Evolutionary conservation across 306 rosid genomes (phyloP).

Genomic region (Cucurbita maxima): DNA sequence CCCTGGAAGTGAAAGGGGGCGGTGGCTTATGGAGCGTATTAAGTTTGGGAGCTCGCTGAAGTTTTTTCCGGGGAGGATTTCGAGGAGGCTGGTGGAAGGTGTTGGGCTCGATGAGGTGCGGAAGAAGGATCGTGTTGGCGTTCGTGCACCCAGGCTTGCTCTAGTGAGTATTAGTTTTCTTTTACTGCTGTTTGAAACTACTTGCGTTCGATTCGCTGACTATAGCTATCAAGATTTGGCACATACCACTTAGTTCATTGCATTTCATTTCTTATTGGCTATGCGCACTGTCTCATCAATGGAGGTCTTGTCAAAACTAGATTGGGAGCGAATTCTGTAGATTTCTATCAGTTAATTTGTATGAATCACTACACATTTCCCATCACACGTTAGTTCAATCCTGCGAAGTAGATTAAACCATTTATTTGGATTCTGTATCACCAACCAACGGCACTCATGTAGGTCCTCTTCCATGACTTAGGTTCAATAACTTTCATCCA

Average conservation of each 20-base stretch:
- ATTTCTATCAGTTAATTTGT: background rate
- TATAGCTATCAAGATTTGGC: background rate
- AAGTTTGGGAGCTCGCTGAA: constrained; percentile 57
- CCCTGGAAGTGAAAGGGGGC: constrained; percentile 26
- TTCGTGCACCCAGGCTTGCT: constrained; percentile 75
- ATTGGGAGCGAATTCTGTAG: background rate
- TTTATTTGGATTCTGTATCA: background rate
- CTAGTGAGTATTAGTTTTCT: constrained; percentile 40
- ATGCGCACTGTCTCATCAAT: background rate
- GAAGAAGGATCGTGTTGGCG: constrained; percentile 36
- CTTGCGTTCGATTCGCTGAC: background rate
- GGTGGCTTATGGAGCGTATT: constrained; percentile 23
- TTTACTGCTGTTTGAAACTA: background rate
- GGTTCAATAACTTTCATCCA: background rate
- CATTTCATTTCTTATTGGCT: background rate
- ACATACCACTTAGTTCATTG: background rate
- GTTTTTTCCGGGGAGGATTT: constrained; percentile 53
- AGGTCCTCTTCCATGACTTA: background rate
- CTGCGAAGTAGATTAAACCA: background rate
- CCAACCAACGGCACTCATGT: background rate
- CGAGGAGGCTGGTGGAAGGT: constrained; percentile 29
- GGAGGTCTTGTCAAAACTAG: background rate
- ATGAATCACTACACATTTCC: background rate
- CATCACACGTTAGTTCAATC: background rate
- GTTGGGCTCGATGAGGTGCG: constrained; percentile 56